A percentile compares a stretch with the other conserved stretches of the same genome.
These are phyloP conservation scores for Leccinum disarticulatum DNA, from an alignment of 768 basidiomycete species.

Conservation along the genomic window DNA sequence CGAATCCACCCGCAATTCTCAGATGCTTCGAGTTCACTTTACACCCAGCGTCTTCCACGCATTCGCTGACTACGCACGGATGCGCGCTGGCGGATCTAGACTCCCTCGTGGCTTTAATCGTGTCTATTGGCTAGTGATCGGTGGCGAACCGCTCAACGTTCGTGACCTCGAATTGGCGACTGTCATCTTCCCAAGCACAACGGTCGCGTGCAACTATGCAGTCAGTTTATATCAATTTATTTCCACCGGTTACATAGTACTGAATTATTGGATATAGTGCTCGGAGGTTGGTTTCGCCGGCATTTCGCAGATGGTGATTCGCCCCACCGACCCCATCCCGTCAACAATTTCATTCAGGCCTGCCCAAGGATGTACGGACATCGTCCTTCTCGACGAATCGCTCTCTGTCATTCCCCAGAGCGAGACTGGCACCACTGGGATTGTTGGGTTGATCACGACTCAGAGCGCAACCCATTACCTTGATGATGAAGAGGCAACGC, in stretches of 20 bases:
- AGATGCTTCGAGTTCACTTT: conserved; percentile 15
- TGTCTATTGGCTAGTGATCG: conserved; percentile 19
- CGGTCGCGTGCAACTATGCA: conserved; percentile 17
- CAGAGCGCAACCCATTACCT: conserved; percentile 14
- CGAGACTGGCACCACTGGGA: conserved; percentile 7
- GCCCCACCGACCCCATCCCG: conserved; percentile 15
- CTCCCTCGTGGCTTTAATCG: conserved; percentile 18
- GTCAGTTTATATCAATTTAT: conserved; percentile 1
- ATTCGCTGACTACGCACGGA: conserved; percentile 14
- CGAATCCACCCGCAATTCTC: conserved; percentile 13
- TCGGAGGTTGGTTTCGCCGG: conserved; percentile 18
- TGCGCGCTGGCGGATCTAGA: conserved; percentile 10
- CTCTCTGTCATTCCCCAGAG: conserved; percentile 9
- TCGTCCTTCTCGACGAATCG: conserved; percentile 17
- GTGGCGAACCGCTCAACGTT: conserved; percentile 12
- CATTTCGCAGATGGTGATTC: conserved; percentile 15
- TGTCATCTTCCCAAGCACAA: conserved; percentile 11
- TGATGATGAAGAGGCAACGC: conserved; percentile 14
- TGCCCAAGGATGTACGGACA: conserved; percentile 10
- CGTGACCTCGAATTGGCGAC: conserved; percentile 15
- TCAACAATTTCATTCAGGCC: conserved; percentile 12
- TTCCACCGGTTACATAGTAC: background rate
- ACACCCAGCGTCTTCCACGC: conserved; percentile 19
- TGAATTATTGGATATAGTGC: conserved; percentile 2
- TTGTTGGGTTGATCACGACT: conserved; percentile 12